Evolutionary conservation across 2,329 filamentous ascomycete genomes (phyloP), one percentile per base, ranked within the genome.

Genomic region (Fusarium citri): DNA sequence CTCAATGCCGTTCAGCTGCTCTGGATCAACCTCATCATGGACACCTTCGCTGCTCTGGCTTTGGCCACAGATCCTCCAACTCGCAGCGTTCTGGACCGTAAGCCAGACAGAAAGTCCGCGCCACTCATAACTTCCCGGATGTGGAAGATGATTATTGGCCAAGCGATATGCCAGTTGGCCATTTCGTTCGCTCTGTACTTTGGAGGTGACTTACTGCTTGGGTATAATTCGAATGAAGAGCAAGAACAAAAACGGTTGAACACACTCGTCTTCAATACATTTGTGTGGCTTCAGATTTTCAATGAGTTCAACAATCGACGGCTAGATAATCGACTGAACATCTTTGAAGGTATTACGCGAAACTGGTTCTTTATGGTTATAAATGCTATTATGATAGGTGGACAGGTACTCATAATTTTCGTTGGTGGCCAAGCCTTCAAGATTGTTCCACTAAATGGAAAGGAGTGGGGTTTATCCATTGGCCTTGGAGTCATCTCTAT

Each of bases 341-440:
- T 97, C 60, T 93, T 97, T 62, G 93, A 97, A 78, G 92, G 92
- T 58, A 88, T 97, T 60, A 86, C 87, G 20, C 87, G 86, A 72
- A 97, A 97, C 78, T 89, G 86, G 76, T 95, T 94, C 84, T 97
- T 97, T 82, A 86, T 94, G 31, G 83, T 83, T 26, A 97, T 97
- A 80, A 92, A 94, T 80, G 76, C 86, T 57, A 85, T 96, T 79
- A 97, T 97, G 91, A 85, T 96, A 62, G 93, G 88, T 68, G 92
- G 92, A 11, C 94, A 97, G 76, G 83, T 94, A 20, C 87, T 97
- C 81, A 97, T 97, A 76, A 88, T 97, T 71, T 96, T 92, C 72
- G 88, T 97, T 58, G 94, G 94, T 67, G 90, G 92, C 41, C 80
- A 84, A 12, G 92, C 94, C 3, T 95, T 97, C 82, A 87, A 87